Evolutionary conservation across 495 filamentous ascomycete species (phyloP), one percentile per base, ranked within the genome.

Genomic region (Pyrenula massariospora): DNA sequence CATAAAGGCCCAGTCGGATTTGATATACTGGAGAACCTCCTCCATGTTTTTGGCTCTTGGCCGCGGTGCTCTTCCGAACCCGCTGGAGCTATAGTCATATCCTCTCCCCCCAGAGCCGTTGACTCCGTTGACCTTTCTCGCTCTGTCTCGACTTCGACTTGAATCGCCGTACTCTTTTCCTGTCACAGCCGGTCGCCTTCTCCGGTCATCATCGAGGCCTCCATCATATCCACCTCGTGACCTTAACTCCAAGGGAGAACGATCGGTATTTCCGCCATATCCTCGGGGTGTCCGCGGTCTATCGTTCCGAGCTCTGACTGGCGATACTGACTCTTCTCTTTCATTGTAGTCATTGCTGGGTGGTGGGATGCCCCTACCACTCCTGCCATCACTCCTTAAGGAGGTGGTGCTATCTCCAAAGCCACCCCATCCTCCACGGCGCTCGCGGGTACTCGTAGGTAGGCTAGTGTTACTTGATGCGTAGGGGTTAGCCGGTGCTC

Each of bases 1-100:
- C 87, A 99, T 93, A 62, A 91, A 87, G 56, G 85, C 83, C 92
- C 92, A 99, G 63, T 94, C 89, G 52, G 78, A 73, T 65, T 91
- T 83, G 60, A 97, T 95, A 52, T 88, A 76, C 25, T 77, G 70
- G 12, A 89, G 66, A 48, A 88, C 77, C 60, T 82, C 84, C 60
- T 76, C 71, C 57, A 73, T 75, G 61, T 73, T 65, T 57, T 60
- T 66, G 11, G 61, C 65, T 36, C 64, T 64, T 11, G 59, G 64
- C 49, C 71, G 69, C 24, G 60, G 8, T 10, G 22, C 8, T 52
- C n/a, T 62, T 21, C 68, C 67, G 56, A 58, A 61, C 8, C 58
- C 56, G 53, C 63, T 65, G 24, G 61, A 56, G n/a, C 47, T 31
- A 22, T 57, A 19, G n/a, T 63, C 24, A 56, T 62, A 56, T 49